Conservation (phyloP, 1,139 yeast genomes). For the Candida glucosophila region DNA sequence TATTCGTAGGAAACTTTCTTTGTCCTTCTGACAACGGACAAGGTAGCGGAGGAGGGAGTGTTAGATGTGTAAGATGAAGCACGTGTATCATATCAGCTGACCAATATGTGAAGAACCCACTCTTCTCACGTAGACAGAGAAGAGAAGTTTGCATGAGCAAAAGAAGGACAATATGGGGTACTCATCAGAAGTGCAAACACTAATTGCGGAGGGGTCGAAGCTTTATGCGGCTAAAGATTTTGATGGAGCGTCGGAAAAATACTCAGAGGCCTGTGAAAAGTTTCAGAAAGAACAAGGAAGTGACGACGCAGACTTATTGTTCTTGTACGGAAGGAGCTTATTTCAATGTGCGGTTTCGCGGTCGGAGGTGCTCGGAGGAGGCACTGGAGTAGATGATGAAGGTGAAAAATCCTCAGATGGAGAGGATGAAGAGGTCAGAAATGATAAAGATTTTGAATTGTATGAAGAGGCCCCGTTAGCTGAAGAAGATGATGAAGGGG, state of each 20-base stretch:
- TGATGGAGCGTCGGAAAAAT: constrained; percentile 61
- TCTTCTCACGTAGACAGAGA: neutral
- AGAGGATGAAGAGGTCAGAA: constrained; percentile 12
- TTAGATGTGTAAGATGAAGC: no score
- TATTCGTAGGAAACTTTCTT: no score
- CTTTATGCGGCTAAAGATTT: constrained; percentile 55
- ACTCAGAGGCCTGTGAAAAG: constrained; percentile 67
- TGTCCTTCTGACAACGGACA: no score
- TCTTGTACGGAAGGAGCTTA: constrained; percentile 71
- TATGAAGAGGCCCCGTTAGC: constrained; percentile 42
- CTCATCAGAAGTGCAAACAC: constrained; percentile 28
- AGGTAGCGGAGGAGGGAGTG: no score
- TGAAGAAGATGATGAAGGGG: constrained; percentile 36
- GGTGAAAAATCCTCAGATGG: constrained; percentile 15
- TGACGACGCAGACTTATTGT: constrained; percentile 64
- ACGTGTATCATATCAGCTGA: constrained; percentile 1
- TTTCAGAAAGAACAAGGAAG: constrained; percentile 42
- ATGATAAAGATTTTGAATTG: constrained; percentile 40
- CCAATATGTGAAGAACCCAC: neutral
- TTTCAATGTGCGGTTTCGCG: constrained; percentile 70
- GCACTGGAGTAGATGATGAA: constrained; percentile 16
- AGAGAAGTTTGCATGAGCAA: no score
- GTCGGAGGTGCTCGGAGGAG: constrained; percentile 74
- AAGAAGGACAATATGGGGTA: no score
- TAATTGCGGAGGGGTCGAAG: constrained; percentile 53